These are phyloP conservation scores for Infundibulicybe gibba DNA, from an alignment of 768 basidiomycete genomes.

Conservation along the genomic window DNA sequence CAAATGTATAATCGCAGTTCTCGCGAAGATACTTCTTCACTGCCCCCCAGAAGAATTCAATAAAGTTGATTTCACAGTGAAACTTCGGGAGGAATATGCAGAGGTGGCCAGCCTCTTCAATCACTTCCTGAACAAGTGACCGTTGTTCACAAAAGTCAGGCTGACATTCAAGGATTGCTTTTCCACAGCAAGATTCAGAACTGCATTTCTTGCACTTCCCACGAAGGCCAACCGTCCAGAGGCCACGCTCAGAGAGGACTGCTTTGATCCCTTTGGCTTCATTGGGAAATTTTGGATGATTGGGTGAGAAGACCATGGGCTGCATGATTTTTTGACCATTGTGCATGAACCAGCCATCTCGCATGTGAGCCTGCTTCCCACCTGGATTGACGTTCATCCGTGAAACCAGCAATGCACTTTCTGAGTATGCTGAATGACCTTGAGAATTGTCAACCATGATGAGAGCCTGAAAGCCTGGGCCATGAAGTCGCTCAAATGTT, in stretches of 20 bases:
- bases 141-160: no score
- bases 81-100: no score
- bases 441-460: slow-evolving; percentile 40
- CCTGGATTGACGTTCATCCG: slow-evolving; percentile 33
- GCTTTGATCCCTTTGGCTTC: slow-evolving; percentile 18
- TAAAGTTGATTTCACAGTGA: no score
- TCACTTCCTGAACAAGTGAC: no score
- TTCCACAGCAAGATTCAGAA: no score
- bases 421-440: slow-evolving; percentile 33
- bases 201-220: no score
- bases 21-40: no score
- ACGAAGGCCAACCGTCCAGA: no score
- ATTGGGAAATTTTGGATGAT: slow-evolving; percentile 25
- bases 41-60: no score
- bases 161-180: no score
- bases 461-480: slow-evolving; percentile 27
- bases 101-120: no score
- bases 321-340: slow-evolving; percentile 5
- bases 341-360: slow-evolving; percentile 24
- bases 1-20: slow-evolving; percentile 2
- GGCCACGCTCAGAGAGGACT: slow-evolving; percentile 4
- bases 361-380: slow-evolving; percentile 31
- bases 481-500: slow-evolving; percentile 24
- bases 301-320: slow-evolving; percentile 18
- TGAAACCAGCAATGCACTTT: slow-evolving; percentile 27